These are phyloP conservation scores for Aciculosporium take DNA, from an alignment of 2,329 filamentous ascomycete species.

Conservation along the genomic window DNA sequence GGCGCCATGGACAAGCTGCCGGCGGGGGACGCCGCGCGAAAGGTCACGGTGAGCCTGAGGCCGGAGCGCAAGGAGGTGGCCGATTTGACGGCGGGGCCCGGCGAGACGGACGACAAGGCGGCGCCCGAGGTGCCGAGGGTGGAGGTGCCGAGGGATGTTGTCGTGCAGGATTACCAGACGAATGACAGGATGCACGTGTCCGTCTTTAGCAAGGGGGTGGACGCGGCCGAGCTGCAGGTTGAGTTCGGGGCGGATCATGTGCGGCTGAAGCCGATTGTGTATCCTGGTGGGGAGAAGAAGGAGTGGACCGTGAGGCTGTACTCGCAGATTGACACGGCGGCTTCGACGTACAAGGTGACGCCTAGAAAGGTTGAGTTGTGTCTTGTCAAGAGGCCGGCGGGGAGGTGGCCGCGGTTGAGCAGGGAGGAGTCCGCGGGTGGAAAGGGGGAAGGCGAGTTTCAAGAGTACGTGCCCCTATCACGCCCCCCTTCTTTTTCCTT, in stretches of 20 bases:
- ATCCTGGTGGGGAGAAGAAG: conserved; percentile 40
- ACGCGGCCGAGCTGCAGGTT: conserved; percentile 26
- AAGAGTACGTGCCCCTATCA: background rate
- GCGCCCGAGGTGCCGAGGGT: too few relatives aligned
- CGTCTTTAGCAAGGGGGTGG: conserved; percentile 28
- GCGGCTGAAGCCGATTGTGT: conserved; percentile 16
- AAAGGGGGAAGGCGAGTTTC: background rate
- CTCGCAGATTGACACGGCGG: conserved; percentile 44
- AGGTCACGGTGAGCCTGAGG: conserved; percentile 23
- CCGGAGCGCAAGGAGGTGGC: conserved; percentile 19
- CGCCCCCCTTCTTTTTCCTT: background rate
- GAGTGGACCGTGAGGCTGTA: conserved; percentile 51
- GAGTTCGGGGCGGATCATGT: conserved; percentile 17
- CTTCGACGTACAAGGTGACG: conserved; percentile 51
- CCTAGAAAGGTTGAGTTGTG: conserved; percentile 68
- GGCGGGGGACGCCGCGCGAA: conserved; percentile 30
- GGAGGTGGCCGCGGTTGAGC: conserved; percentile 47
- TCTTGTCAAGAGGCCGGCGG: conserved; percentile 51
- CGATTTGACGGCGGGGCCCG: conserved; percentile 5
- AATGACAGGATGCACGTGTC: conserved; percentile 21
- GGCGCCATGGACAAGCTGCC: conserved; percentile 29
- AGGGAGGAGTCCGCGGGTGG: conserved; percentile 3
- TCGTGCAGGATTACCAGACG: conserved; percentile 24
- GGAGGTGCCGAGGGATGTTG: conserved; percentile 6
- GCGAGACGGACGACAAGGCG: background rate